Evolutionary conservation across 2,329 filamentous ascomycete genomes (phyloP), one percentile per base, ranked within the genome.

Genomic region (Acephala macrosclerotiorum): DNA sequence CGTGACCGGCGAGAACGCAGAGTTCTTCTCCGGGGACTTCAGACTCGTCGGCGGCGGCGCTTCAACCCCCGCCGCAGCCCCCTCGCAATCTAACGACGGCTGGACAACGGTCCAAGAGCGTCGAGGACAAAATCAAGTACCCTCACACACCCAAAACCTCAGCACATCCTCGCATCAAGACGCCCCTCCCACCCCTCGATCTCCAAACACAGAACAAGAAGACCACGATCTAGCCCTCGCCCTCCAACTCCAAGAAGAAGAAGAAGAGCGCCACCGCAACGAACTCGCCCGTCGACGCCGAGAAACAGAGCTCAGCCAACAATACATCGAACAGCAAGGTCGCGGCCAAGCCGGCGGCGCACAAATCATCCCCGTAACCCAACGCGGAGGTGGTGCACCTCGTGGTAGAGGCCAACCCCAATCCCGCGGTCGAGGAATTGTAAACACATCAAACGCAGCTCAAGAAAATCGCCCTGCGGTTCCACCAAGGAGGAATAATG

Each of bases 21-120:
- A 94, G 75, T 93, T 96, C 73, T 93, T 93, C 71, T 93, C 94
- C 0, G 96, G 96, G 1, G 94, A 98, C 74, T 98, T 98, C 78
- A 87, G 91, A 36, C 84, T 91, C 0, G 92, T 97, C n/a, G 90
- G 93, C 22, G 89, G 89, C 71, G 80, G 68, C 25, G 59, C 69
- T 51, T 12, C 66, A 1, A 67, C 68, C 7, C 63, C 70, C n/a
- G 26, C 58, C 49, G 18, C 56, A 7, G 40, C 61, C 16, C 47
- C 61, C 2, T 38, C 59, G 8, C 60, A 64, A 29, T 57, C 66
- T 33, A 59, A 62, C 9, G 62, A 65, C 22, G 67, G 65, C 1
- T 74, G 74, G 73, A 72, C 70, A 18, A 68, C 70, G 18, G 70
- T 71, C 9, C 57, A 65, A 20, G 49, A 45, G 5, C 64, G 33